Evolutionary conservation across 805 yeast species (phyloP).

Genomic region (Pichia deserticola): DNA sequence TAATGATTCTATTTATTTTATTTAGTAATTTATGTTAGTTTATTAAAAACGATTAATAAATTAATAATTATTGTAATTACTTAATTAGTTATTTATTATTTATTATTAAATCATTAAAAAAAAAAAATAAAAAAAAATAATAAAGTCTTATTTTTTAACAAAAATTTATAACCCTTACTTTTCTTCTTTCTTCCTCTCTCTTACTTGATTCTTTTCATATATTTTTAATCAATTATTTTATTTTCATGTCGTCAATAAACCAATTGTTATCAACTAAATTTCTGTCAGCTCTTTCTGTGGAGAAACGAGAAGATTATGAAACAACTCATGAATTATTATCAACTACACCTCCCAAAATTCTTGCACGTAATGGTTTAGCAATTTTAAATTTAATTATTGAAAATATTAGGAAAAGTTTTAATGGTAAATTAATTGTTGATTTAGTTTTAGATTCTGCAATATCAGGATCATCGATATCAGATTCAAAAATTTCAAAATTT

Average conservation of each 20-base stretch:
- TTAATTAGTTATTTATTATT: no score
- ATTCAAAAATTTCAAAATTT: constrained; percentile 3
- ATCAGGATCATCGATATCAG: constrained; percentile 8
- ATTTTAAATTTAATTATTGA: constrained; percentile 53
- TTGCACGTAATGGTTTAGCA: constrained; percentile 73
- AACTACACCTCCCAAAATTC: constrained; percentile 49
- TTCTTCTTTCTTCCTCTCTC: no score
- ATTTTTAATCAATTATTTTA: no score
- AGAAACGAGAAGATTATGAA: constrained; percentile 46
- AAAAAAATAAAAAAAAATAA: no score
- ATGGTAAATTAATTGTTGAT: constrained; percentile 67
- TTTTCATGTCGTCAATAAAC: constrained; percentile 1
- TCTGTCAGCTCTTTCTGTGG: constrained; percentile 36
- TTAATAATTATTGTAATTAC: no score
- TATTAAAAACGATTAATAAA: no score
- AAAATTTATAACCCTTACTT: no score
- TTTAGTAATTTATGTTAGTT: no score
- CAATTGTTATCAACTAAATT: constrained; percentile 29
- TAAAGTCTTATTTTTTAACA: no score
- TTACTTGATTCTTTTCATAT: no score
- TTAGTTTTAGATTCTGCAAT: constrained; percentile 35
- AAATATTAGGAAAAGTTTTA: constrained; percentile 68
- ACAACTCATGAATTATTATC: constrained; percentile 37
- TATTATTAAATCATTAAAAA: no score
- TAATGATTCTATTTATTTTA: not conserved